Base-by-base conservation (phyloP, 225 moss, liverwort and hornwort genomes). In the Polytrichum formosum region DNA sequence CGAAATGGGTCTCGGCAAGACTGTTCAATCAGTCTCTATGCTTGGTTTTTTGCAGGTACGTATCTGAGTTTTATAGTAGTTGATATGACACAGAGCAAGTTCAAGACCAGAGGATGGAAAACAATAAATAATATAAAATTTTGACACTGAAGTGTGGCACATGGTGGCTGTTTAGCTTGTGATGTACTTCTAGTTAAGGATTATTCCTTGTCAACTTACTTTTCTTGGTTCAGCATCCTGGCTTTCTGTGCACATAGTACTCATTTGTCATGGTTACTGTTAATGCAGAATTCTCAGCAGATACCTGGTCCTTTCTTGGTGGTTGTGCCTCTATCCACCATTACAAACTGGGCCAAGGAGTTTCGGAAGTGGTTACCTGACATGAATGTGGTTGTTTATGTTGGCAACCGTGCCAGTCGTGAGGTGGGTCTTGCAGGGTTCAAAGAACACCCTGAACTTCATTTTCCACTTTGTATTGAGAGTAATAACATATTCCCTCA, bases 1-100 rank as follows among this genome's bases (percentile, higher is more conserved):
- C 79, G 98, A 98, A 84, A 98, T 98, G 98, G 98, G 98, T 67
- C 86, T 98, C 53, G 98, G 98, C 63, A 98, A 98, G 82, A 98
- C 98, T 55, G 98, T 98, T 63, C 98, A 98, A 63, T 94, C 94
- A 19, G 98, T 98, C 56, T 87, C 98, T 28, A 98, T 98, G 98
- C 98, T 98, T 70, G 98, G 98, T 75, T 98, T 98, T 68, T 76
- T 98, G 74, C 94, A 98, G 98, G 98, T 98, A 63, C 68, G 30
- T 28, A 16, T 28, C 53, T n/a, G 28, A 8, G 9, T 26, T 1
- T 1, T 68, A 55, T 37, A 26, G 4, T 71, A 9, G 54, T n/a
- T 71, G 23, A 63, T 75, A 30, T 30, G 58, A 30, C 18, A n/a
- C 0, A 10, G 13, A 13, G 46, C 16, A 46, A 13, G 46, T 16